Percentiles rank a stretch among this genome's conserved stretches.
Evolutionary conservation across 2,329 filamentous ascomycete species (phyloP).

Genomic region (Lojkania enalia): DNA sequence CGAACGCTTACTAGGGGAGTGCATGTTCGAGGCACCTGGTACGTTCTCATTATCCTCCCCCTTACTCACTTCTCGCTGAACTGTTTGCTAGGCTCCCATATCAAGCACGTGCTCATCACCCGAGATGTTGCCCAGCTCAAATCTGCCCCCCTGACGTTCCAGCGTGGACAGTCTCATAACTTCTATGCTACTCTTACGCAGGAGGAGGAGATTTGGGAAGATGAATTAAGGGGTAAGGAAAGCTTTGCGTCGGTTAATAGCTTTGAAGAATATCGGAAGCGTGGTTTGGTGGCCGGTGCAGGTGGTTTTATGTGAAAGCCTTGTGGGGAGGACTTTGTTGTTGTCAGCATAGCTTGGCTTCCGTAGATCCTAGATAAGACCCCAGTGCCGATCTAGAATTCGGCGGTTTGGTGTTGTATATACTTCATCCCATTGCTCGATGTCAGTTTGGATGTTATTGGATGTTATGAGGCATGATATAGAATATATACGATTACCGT

Average conservation of each 20-base stretch:
- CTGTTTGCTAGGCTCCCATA: conserved; percentile 39
- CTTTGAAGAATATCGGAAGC: conserved; percentile 54
- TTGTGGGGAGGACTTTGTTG: too few species aligned
- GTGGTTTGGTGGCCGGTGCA: conserved; percentile 29
- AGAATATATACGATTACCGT: too few species aligned
- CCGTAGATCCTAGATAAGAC: too few species aligned
- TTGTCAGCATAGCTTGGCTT: too few species aligned
- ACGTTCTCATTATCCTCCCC: conserved; percentile 10
- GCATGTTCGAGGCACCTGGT: conserved; percentile 54
- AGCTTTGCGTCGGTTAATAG: conserved; percentile 32
- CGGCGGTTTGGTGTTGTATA: too few species aligned
- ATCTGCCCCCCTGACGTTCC: conserved; percentile 48
- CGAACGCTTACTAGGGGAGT: conserved; percentile 50
- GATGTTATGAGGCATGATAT: too few species aligned
- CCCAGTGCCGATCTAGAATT: too few species aligned
- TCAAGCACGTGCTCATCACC: conserved; percentile 52
- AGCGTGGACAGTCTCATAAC: conserved; percentile 45
- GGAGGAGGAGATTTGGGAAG: conserved; percentile 54
- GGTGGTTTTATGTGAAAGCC: too few species aligned
- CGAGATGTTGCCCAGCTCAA: conserved; percentile 50
- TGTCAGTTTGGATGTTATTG: too few species aligned
- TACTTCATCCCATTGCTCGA: too few species aligned
- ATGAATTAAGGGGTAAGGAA: conserved; percentile 38
- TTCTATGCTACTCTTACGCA: conserved; percentile 46
- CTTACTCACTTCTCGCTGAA: neutral